phyloP scores from a whole-genome alignment of 169 alveolate species.

The Plasmodium sp. region DNA sequence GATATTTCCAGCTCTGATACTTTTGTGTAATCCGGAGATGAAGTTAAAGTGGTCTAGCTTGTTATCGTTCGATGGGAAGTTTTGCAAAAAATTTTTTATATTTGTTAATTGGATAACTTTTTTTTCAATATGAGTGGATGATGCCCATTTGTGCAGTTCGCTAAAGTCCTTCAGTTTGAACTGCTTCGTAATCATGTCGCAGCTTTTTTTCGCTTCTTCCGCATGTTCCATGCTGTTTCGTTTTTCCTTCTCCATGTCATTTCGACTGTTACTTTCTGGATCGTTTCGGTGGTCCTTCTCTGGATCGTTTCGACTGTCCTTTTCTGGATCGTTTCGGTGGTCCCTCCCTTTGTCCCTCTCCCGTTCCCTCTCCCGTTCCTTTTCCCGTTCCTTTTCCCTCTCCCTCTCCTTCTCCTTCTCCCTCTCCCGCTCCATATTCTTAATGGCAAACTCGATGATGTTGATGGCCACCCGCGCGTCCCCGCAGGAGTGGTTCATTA shows the following conservation, averaged over 20 bases:
- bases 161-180: not conserved
- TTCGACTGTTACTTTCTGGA: not conserved
- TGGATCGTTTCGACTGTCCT: not conserved
- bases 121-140: conserved; percentile 19
- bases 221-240: not conserved
- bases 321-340: too few species aligned
- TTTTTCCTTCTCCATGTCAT: not conserved
- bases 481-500: conserved; percentile 64
- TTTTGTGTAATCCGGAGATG: conserved; percentile 70
- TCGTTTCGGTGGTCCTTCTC: too few species aligned
- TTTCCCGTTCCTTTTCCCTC: too few species aligned
- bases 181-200: conserved; percentile 1
- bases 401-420: conserved; percentile 1
- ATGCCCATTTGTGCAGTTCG: not conserved
- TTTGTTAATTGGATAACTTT: conserved; percentile 16
- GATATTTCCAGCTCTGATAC: conserved; percentile 70
- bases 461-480: conserved; percentile 70
- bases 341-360: not conserved
- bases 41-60: conserved; percentile 64
- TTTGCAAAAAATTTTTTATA: conserved; percentile 61
- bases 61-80: conserved; percentile 63
- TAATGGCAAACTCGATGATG: conserved; percentile 46
- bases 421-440: conserved; percentile 2
- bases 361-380: not conserved
- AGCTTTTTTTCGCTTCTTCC: not conserved